Evolutionary conservation across 2,329 filamentous ascomycete genomes (phyloP).

Genomic region (Pseudovirgaria hyperparasitica): DNA sequence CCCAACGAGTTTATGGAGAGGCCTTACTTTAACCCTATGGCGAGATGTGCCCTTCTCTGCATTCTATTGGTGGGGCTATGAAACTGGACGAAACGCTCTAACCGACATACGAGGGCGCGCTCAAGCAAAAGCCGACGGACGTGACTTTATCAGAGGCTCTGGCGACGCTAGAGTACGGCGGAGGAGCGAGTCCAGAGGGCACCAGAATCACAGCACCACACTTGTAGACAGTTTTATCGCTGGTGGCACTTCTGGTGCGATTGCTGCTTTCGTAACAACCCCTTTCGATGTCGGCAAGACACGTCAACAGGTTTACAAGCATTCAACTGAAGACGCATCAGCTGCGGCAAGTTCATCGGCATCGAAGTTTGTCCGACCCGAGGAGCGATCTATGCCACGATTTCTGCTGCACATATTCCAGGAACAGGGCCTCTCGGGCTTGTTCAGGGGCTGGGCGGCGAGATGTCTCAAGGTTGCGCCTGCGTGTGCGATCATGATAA

Average conservation of each 20-base stretch:
- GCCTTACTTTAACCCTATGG: conserved; percentile 84
- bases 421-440: conserved; percentile 64
- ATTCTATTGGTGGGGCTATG: conserved; percentile 97
- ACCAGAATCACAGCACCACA: conserved; percentile 61
- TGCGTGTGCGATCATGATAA: conserved; percentile 98
- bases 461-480: conserved; percentile 89
- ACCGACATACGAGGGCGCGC: conserved; percentile 51
- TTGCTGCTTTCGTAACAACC: conserved; percentile 79
- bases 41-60: conserved; percentile 94
- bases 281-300: conserved; percentile 98
- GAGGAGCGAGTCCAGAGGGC: conserved; percentile 42
- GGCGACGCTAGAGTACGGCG: conserved; percentile 17
- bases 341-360: conserved; percentile 27
- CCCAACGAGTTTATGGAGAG: conserved; percentile 77
- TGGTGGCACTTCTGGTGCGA: conserved; percentile 68
- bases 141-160: conserved; percentile 20
- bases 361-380: conserved; percentile 42
- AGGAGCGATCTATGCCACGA: conserved; percentile 64
- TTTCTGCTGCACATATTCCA: conserved; percentile 87
- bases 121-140: conserved; percentile 17
- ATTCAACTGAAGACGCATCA: conserved; percentile 32
- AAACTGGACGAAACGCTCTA: conserved; percentile 61
- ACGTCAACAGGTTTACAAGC: conserved; percentile 69
- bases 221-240: conserved; percentile 84
- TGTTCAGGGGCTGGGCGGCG: conserved; percentile 88